Evolutionary conservation across 2,329 filamentous ascomycete species (phyloP), one percentile per base, ranked within the genome.

Genomic region (Pseudogymnoascus sp.): DNA sequence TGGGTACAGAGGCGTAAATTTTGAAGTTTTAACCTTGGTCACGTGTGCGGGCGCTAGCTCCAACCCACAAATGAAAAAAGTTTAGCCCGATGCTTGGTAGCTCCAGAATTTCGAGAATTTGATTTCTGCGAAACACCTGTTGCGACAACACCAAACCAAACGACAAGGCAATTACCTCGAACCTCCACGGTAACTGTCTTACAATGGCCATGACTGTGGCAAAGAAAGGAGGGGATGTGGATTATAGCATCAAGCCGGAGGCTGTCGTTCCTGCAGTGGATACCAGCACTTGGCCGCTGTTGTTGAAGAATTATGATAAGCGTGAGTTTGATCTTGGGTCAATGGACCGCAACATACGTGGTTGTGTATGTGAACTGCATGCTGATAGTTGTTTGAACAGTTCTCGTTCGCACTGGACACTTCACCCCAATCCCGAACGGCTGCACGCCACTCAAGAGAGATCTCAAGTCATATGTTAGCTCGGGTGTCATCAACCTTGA

Each of bases 401-500:
- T 97, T 71, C 88, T 95, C 70, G 89, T 97, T 71, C 89, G 93
- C 74, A 97, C 93, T 69, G 91, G 91, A 67, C 93, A 99, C 79
- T 99, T 96, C 80, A 97, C 93, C 35, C 95, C 95, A 62, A 97
- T 97, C 71, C 91, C 93, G 69, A 88, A 90, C 76, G 95, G 95
- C 74, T 96, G 90, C 80, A 87, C 90, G 67, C 95, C 95, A 62
- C 81, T 96, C 75, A 93, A 91, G 79, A 90, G 95, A 77, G 93
- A 97, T 76, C 84, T 99, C 74, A 97, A 97, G 83, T 92, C 90
- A 67, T 99, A 97, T 81, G 88, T 99, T 75, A 93, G 90, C 76
- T 96, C 91, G 67, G 95, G 95, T 79, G 93, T 99, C 64, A 97
- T 99, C 80, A 99, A 99, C 81, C 88, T 97, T 70, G 91, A 96